phyloP scores from a whole-genome alignment of 2,329 filamentous ascomycete genomes.

The Xylaria sp. region DNA sequence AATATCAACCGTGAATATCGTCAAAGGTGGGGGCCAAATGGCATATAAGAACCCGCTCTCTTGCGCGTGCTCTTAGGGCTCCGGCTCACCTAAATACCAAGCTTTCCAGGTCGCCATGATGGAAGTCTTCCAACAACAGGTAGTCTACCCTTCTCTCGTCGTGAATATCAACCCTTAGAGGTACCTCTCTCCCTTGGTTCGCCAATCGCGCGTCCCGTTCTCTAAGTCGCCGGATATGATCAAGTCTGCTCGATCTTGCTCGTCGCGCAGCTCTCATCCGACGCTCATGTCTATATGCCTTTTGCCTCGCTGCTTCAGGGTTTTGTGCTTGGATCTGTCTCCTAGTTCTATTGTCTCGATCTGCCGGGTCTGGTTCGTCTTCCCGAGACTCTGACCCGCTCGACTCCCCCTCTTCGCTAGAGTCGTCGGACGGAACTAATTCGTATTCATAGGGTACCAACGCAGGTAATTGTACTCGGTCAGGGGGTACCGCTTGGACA shows the following conservation, averaged over 20 bases:
- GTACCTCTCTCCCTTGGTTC: too few species aligned
- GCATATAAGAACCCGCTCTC: not conserved
- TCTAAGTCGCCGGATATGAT: too few species aligned
- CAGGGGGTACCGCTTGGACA: slow-evolving; percentile 23
- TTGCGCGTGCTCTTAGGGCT: not conserved
- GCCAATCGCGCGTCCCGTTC: too few species aligned
- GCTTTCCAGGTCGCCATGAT: slow-evolving; percentile 26
- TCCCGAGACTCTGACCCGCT: slow-evolving; percentile 28
- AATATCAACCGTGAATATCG: too few species aligned
- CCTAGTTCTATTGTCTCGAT: not conserved
- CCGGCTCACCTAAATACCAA: slow-evolving; percentile 17
- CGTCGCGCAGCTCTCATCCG: not conserved
- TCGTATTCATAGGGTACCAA: not conserved
- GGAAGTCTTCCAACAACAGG: slow-evolving; percentile 26
- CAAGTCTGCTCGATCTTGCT: not conserved
- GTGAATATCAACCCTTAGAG: too few species aligned
- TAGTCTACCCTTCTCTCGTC: slow-evolving; percentile 18
- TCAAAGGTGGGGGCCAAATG: too few species aligned
- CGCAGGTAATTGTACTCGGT: not conserved
- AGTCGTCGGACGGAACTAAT: not conserved
- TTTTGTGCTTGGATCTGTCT: not conserved
- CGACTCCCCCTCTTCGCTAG: slow-evolving; percentile 10
- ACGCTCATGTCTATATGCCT: not conserved
- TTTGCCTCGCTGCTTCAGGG: not conserved
- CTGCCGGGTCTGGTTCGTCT: not conserved